Evolutionary conservation across 306 rosid genomes (phyloP).

Genomic region (Styphnolobium japonicum): DNA sequence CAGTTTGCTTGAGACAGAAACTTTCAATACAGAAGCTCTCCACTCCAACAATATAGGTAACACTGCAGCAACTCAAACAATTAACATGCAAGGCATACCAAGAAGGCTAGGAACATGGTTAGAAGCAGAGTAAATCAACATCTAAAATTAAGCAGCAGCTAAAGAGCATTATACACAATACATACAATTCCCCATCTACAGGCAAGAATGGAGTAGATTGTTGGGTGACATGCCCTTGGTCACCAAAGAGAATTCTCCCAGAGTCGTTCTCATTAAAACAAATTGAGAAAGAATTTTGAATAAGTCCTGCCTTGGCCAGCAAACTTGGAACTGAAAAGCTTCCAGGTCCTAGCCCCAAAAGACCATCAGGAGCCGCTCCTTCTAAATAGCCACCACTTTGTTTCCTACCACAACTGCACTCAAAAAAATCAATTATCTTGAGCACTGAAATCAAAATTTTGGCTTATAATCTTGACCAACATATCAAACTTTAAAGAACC

Average conservation of each 20-base stretch:
- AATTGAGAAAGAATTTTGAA: conserved; percentile 52
- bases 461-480: background rate
- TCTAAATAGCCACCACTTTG: conserved; percentile 58
- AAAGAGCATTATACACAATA: background rate
- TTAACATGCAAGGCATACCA: conserved; percentile 12
- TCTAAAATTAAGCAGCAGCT: conserved; percentile 3
- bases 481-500: background rate
- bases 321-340: conserved; percentile 62
- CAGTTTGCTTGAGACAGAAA: conserved; percentile 47
- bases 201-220: conserved; percentile 55
- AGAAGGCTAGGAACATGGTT: conserved; percentile 13
- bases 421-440: background rate
- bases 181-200: conserved; percentile 43
- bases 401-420: conserved; percentile 61
- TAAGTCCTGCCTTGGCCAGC: conserved; percentile 60
- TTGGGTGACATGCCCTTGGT: conserved; percentile 49
- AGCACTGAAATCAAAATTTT: background rate
- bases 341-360: conserved; percentile 71
- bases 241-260: conserved; percentile 71
- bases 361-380: conserved; percentile 72
- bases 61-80: conserved; percentile 36
- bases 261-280: conserved; percentile 52
- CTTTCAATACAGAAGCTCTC: conserved; percentile 54
- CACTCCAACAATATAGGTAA: conserved; percentile 43
- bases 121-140: background rate